These are phyloP conservation scores for Geotrichum cucujoidarum DNA, from an alignment of 1,139 yeast species.

Conservation along the genomic window DNA sequence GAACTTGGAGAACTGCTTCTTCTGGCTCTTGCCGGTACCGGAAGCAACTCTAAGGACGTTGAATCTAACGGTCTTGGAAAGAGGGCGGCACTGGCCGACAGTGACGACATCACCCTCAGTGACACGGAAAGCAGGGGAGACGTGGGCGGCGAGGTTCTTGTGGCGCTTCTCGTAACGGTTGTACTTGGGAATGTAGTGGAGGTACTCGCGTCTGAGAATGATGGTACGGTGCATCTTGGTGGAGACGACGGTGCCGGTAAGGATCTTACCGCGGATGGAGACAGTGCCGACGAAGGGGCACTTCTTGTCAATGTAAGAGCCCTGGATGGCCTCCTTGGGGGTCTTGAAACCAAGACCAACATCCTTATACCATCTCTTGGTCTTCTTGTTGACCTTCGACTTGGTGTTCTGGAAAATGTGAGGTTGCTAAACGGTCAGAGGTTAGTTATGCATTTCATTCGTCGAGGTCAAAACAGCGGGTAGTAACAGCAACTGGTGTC, in stretches of 20 bases:
- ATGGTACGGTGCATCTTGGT: conserved; percentile 99
- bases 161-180: conserved; percentile 99
- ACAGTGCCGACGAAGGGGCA: conserved; percentile 97
- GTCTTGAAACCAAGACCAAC: conserved; percentile 99
- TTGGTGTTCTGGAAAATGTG: conserved; percentile 99
- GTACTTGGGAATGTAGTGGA: conserved; percentile 99
- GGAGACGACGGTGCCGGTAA: conserved; percentile 93
- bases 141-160: conserved; percentile 99
- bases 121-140: conserved; percentile 99
- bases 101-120: conserved; percentile 98
- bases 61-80: conserved; percentile 99
- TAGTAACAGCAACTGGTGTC: too few species aligned
- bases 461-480: too few species aligned
- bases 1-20: conserved; percentile 94
- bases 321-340: conserved; percentile 97
- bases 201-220: conserved; percentile 99
- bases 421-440: conserved; percentile 66
- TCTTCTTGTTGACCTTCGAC: conserved; percentile 96
- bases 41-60: conserved; percentile 95
- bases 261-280: conserved; percentile 99
- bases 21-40: conserved; percentile 56
- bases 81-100: conserved; percentile 99
- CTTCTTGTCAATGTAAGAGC: conserved; percentile 99
- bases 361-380: conserved; percentile 99
- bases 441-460: conserved; percentile 2